Percentiles rank a stretch among this genome's conserved stretches.
Conservation (phyloP, 352 stramenopile genomes). For the Paralagenidium karlingii region DNA sequence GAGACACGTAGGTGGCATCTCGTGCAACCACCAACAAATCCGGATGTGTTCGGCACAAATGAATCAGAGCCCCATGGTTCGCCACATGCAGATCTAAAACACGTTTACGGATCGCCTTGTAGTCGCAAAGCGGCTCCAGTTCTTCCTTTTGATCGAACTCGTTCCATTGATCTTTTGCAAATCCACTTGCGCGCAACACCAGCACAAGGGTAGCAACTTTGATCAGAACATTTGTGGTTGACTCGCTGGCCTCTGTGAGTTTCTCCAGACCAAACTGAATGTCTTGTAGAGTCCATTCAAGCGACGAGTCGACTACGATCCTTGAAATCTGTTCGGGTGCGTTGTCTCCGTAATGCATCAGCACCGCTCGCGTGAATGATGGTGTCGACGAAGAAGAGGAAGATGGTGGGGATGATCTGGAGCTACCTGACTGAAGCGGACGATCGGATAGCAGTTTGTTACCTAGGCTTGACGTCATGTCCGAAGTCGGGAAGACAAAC, state of each 20-base stretch:
- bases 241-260: slow-evolving; percentile 22
- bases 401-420: too few relatives aligned
- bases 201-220: slow-evolving; percentile 55
- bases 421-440: too few relatives aligned
- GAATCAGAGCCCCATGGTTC: slow-evolving; percentile 30
- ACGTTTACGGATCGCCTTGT: slow-evolving; percentile 18
- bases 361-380: slow-evolving; percentile 37
- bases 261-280: slow-evolving; percentile 49
- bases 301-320: slow-evolving; percentile 54
- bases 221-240: slow-evolving; percentile 27
- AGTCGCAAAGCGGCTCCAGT: slow-evolving; percentile 15
- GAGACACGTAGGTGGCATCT: neutral
- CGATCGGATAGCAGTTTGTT: neutral
- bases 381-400: neutral
- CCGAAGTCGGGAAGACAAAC: slow-evolving; percentile 50
- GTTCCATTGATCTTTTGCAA: slow-evolving; percentile 15
- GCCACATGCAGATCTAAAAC: slow-evolving; percentile 25
- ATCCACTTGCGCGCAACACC: slow-evolving; percentile 25
- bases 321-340: slow-evolving; percentile 59
- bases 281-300: slow-evolving; percentile 58
- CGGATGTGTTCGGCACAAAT: slow-evolving; percentile 43
- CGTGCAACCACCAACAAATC: slow-evolving; percentile 31
- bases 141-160: slow-evolving; percentile 4
- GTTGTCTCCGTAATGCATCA: slow-evolving; percentile 62
- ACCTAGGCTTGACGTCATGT: neutral